Percentiles rank a stretch among this genome's conserved stretches.
Conservation (phyloP, 164 flowering plant species). For the Brasenia schreberi region DNA sequence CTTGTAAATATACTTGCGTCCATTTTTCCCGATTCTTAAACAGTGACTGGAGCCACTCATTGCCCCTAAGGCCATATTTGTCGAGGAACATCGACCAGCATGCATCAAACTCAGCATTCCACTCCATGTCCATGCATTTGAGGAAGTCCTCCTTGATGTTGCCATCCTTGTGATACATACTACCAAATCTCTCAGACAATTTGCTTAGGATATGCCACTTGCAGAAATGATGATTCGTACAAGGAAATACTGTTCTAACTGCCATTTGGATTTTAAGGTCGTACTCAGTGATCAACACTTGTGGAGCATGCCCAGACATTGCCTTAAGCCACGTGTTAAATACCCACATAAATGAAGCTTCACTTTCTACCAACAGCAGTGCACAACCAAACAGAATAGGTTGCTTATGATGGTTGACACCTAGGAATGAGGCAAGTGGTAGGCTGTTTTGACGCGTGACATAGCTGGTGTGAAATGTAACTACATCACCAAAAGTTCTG, state of each 20-base stretch:
- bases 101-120: constrained; percentile 1
- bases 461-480: too few relatives aligned
- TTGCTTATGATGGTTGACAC: constrained; percentile 1
- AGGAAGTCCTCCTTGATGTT: constrained; percentile 4
- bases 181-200: neutral
- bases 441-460: too few relatives aligned
- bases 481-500: too few relatives aligned
- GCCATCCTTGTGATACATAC: neutral
- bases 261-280: neutral
- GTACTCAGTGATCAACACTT: neutral
- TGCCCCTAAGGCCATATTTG: constrained; percentile 4
- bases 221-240: neutral
- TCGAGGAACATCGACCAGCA: constrained; percentile 3
- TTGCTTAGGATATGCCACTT: neutral
- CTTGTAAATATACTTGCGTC: neutral
- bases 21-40: neutral
- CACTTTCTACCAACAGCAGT: neutral
- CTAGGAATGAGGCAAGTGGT: neutral
- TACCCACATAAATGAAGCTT: neutral
- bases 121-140: constrained; percentile 1
- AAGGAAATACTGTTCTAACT: neutral
- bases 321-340: constrained; percentile 2
- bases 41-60: constrained; percentile 2
- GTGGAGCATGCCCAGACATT: neutral
- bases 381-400: constrained; percentile 2